These are phyloP conservation scores for Pythium aquatile DNA, from an alignment of 352 stramenopile genomes.

Conservation along the genomic window DNA sequence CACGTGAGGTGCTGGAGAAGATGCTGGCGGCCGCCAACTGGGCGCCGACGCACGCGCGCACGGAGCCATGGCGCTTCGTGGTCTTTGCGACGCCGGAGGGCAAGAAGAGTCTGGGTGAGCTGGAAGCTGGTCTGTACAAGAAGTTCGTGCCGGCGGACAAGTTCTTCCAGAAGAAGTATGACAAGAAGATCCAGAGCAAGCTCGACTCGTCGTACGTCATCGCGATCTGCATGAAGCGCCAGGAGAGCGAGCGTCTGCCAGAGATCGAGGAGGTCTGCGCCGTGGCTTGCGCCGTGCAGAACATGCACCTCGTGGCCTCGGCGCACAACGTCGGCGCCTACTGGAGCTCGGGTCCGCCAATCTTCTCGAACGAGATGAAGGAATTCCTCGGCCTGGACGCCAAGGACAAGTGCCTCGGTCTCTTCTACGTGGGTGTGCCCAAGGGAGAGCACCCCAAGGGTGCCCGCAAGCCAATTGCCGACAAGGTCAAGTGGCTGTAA, in stretches of 20 bases:
- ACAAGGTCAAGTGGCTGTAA: constrained; percentile 61
- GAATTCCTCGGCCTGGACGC: constrained; percentile 58
- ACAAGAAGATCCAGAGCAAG: constrained; percentile 79
- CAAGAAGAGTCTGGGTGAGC: constrained; percentile 52
- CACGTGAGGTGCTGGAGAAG: constrained; percentile 59
- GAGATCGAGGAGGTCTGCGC: constrained; percentile 81
- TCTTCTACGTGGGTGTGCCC: constrained; percentile 82
- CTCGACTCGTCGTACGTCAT: constrained; percentile 70
- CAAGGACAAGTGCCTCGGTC: constrained; percentile 77
- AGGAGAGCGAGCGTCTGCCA: constrained; percentile 75
- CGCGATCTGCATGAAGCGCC: constrained; percentile 86
- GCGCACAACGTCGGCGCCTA: constrained; percentile 75
- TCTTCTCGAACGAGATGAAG: constrained; percentile 80
- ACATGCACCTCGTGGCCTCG: constrained; percentile 77
- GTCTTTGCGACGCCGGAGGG: constrained; percentile 61
- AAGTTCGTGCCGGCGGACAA: constrained; percentile 56
- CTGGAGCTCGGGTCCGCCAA: constrained; percentile 77
- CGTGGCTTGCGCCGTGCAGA: constrained; percentile 78
- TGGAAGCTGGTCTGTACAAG: constrained; percentile 73
- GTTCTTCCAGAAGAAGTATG: constrained; percentile 77
- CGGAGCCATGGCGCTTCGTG: constrained; percentile 84
- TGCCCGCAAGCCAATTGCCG: constrained; percentile 60
- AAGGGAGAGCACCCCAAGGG: constrained; percentile 55
- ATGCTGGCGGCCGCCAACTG: constrained; percentile 82
- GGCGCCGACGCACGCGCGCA: constrained; percentile 77